Evolutionary conservation across 2,329 filamentous ascomycete genomes (phyloP), one percentile per base, ranked within the genome.

Genomic region (Trichoderma pleuroti): DNA sequence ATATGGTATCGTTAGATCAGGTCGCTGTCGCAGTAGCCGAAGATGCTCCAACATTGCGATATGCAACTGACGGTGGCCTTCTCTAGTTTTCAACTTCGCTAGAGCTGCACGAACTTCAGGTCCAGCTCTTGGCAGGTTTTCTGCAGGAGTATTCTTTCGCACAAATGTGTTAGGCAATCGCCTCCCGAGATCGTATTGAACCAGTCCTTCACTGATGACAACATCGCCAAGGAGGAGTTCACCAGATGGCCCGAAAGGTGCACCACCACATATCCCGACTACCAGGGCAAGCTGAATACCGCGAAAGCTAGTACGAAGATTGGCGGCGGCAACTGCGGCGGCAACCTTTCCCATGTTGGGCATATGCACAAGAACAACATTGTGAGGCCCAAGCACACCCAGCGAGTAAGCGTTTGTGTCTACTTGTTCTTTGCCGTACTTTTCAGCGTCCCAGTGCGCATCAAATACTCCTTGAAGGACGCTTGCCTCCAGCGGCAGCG

Each of bases 251-350:
- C 52, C 52, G 0, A 56, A 56, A 30, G 52, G 52, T 1, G 16
- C 26, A 1, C 52, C 52, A 7, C 52, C 52, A 11, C 52, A 82
- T 5, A 82, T 75, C 0, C 80, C 80, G 3, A 80, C 77, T 0
- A 82, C 36, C 4, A 82, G 66, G 9, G 73, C 78, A 1, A 80
- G 75, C 28, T 74, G 72, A 14, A 82, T 71, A 2, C 72, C 64
- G 2, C 64, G 52, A 62, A 78, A 81, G 52, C 77, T 82, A 4
- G 70, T 65, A 0, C 72, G 71, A 21, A 80, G 66, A 26, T 70
- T 70, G 1, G 73, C 46, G 1, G 76, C 74, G 0, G 69, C 72
- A 3, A 16, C 67, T 9, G 76, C 76, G 1, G 76, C 74, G n/a
- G 54, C 74, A 52, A 57, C 34, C 1, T 67, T 72, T 1, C 71